phyloP scores from a whole-genome alignment of 768 basidiomycete species.

The Lactarius trivialis region DNA sequence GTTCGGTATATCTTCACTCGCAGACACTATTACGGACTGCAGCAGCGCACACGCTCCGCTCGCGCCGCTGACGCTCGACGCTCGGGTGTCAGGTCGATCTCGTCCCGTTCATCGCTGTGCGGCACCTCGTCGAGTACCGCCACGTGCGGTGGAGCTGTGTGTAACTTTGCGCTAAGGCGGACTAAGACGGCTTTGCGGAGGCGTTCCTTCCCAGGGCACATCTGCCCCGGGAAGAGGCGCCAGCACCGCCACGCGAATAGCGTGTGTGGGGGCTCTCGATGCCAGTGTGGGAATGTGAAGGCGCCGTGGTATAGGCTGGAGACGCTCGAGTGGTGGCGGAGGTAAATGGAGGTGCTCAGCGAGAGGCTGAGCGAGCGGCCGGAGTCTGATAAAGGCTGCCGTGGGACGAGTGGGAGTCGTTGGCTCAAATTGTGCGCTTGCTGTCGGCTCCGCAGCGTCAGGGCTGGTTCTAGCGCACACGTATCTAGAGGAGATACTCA shows the following conservation, averaged over 20 bases:
- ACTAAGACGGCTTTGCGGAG: slow-evolving; percentile 9
- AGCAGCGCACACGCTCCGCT: slow-evolving; percentile 2
- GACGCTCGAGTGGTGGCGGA: slow-evolving; percentile 5
- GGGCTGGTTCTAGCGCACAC: slow-evolving; percentile 4
- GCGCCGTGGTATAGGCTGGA: neutral
- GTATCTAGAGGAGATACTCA: neutral
- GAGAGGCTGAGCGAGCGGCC: neutral
- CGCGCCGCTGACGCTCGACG: slow-evolving; percentile 3
- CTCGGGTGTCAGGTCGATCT: slow-evolving; percentile 9
- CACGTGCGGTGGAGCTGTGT: neutral
- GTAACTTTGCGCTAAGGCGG: slow-evolving; percentile 1
- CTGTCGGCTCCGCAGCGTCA: slow-evolving; percentile 6
- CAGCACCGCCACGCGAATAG: neutral
- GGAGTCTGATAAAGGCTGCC: neutral
- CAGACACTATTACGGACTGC: neutral
- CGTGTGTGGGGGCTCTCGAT: slow-evolving; percentile 1
- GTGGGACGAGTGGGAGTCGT: slow-evolving; percentile 6
- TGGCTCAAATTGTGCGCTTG: slow-evolving; percentile 4
- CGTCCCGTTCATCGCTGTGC: slow-evolving; percentile 8
- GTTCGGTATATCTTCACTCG: slow-evolving; percentile 3
- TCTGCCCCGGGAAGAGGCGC: neutral
- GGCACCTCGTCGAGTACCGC: slow-evolving; percentile 7
- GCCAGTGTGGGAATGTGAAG: slow-evolving; percentile 5
- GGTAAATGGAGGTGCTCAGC: slow-evolving; percentile 1
- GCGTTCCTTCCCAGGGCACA: neutral